These are phyloP conservation scores for Hypoxylon lienhwacheense DNA, from an alignment of 495 filamentous ascomycete genomes.

Conservation along the genomic window DNA sequence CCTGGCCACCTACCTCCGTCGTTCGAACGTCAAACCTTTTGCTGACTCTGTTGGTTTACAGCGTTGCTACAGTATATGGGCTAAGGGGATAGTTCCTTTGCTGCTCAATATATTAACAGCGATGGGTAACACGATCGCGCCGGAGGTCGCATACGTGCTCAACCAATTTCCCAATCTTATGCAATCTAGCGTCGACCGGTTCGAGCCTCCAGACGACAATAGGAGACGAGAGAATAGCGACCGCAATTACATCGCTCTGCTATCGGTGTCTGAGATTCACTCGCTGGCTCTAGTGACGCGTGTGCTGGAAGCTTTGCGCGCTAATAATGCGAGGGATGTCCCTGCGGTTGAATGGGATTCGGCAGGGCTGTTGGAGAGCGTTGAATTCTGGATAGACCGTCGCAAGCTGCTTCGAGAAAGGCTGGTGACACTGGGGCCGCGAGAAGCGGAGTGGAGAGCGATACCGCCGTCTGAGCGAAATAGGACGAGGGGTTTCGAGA, in stretches of 20 bases:
- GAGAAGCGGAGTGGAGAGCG: constrained; percentile 66
- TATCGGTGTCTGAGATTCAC: constrained; percentile 73
- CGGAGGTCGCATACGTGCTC: constrained; percentile 82
- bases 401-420: constrained; percentile 63
- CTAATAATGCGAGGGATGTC: constrained; percentile 64
- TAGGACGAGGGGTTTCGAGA: constrained; percentile 51
- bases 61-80: constrained; percentile 82
- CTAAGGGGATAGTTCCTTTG: constrained; percentile 79
- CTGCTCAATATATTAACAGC: constrained; percentile 87
- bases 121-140: constrained; percentile 74
- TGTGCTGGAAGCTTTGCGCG: constrained; percentile 64
- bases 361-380: constrained; percentile 69
- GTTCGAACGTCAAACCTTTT: constrained; percentile 69
- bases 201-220: constrained; percentile 55
- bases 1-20: constrained; percentile 68
- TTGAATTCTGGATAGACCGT: constrained; percentile 71
- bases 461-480: constrained; percentile 49
- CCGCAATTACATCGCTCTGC: constrained; percentile 62
- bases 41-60: constrained; percentile 55
- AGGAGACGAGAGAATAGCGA: constrained; percentile 47
- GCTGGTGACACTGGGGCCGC: constrained; percentile 68
- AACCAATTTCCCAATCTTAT: constrained; percentile 81
- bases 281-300: constrained; percentile 70
- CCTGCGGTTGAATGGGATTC: constrained; percentile 72
- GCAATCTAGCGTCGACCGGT: constrained; percentile 59